Base-by-base conservation (phyloP, 306 rosid species). In the Albizia julibrissin region DNA sequence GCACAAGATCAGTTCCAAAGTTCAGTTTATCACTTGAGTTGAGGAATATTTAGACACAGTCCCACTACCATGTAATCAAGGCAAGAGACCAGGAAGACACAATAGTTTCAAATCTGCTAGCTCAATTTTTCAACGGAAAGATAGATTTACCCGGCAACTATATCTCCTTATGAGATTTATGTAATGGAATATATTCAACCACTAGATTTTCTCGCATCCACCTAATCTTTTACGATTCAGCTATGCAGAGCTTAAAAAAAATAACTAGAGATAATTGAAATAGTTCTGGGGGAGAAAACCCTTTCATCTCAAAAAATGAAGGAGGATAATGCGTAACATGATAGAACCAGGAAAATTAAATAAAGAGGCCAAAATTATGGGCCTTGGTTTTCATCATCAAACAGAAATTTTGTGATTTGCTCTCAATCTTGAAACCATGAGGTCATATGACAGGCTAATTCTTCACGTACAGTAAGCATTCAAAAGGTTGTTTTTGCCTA, bases 1-100 rank as follows among this genome's bases (percentile, higher is more conserved):
- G 89, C 73, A 78, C 79, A 71, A 80, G 49, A 79, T 11, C 72
- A 70, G 47, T 62, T 72, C 47, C 47, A 83, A 42, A 59, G 54
- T 49, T 82, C 50, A 72, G 67, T 21, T 47, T n/a, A 61, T 70
- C 19, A 29, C 58, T 39, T 44, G 58, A 49, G 50, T 69, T 44
- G 8, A 27, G 43, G 69, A 75, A 54, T 42, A 69, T 61, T 46
- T 59, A 69, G 62, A 54, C 69, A 19, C 46, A 43, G 26, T 54
- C 11, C n/a, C 61, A 21, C 8, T 8, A 37, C 40, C 4, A n/a
- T 39, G 39, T 54, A 74, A 43, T 50, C 50, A 73, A 16, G 56
- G 21, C 22, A 62, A 27, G 59, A 22, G 24, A 5, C 59, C 47
- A 3, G 31, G 29, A 56, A 79, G 76, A 42, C 70, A 70, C 44